These are phyloP conservation scores for Penicillium cosmopolitanum DNA, from an alignment of 495 filamentous ascomycete genomes.

Conservation along the genomic window DNA sequence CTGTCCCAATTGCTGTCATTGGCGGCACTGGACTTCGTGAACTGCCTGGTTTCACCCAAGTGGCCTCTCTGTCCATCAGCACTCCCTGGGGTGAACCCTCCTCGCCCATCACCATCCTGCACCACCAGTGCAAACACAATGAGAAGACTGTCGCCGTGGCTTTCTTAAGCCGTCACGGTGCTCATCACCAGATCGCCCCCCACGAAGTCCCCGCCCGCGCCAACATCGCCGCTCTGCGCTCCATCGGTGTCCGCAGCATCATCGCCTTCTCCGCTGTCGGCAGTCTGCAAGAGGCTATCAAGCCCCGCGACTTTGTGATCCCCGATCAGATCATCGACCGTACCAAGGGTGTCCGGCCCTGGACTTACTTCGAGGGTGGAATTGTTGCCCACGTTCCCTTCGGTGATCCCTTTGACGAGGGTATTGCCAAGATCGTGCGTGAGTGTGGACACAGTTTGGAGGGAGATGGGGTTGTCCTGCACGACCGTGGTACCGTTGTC, in stretches of 20 bases:
- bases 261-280: slow-evolving; percentile 97
- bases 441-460: slow-evolving; percentile 74
- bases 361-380: slow-evolving; percentile 94
- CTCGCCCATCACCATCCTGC: slow-evolving; percentile 85
- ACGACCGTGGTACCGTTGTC: slow-evolving; percentile 77
- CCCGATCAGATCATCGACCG: slow-evolving; percentile 97
- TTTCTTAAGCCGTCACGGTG: slow-evolving; percentile 91
- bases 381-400: slow-evolving; percentile 95
- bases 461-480: slow-evolving; percentile 77
- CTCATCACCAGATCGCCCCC: slow-evolving; percentile 84
- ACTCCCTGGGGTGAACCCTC: slow-evolving; percentile 96
- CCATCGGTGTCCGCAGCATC: slow-evolving; percentile 83
- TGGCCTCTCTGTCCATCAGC: slow-evolving; percentile 68
- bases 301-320: slow-evolving; percentile 93
- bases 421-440: slow-evolving; percentile 69
- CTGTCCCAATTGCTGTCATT: slow-evolving; percentile 91
- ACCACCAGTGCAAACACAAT: slow-evolving; percentile 68
- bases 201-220: slow-evolving; percentile 90
- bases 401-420: slow-evolving; percentile 89
- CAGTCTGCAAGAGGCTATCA: slow-evolving; percentile 86
- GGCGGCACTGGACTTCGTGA: slow-evolving; percentile 88
- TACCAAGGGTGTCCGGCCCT: slow-evolving; percentile 90
- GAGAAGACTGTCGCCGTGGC: slow-evolving; percentile 71
- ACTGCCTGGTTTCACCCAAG: slow-evolving; percentile 75
- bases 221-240: slow-evolving; percentile 93